Conservation (phyloP, 2,329 filamentous ascomycete species). For the Chrysoporthe austroafricana region DNA sequence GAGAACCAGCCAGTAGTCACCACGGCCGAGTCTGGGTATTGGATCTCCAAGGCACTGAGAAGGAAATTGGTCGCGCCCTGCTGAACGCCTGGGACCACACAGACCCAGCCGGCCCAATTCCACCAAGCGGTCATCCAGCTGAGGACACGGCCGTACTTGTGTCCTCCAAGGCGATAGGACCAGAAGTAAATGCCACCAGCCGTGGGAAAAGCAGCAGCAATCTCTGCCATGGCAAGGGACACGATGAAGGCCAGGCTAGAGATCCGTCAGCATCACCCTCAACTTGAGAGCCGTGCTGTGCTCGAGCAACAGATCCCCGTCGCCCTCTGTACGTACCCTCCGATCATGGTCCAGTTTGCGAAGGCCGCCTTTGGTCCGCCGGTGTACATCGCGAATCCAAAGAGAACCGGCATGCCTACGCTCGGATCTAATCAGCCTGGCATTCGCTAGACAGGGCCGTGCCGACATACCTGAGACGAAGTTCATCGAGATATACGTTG, state of each 20-base stretch:
- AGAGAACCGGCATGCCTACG: conserved; percentile 44
- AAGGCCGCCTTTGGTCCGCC: conserved; percentile 44
- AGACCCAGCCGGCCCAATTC: conserved; percentile 43
- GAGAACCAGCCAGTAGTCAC: conserved; percentile 42
- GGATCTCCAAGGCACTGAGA: conserved; percentile 43
- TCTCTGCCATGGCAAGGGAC: conserved; percentile 43
- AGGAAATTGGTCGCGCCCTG: conserved; percentile 46
- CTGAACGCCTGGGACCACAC: conserved; percentile 44
- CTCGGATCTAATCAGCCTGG: neutral
- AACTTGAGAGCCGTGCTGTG: neutral
- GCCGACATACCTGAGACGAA: conserved; percentile 34
- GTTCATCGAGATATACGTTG: conserved; percentile 44
- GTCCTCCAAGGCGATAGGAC: conserved; percentile 42
- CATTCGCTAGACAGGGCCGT: neutral
- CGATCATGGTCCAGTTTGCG: conserved; percentile 45
- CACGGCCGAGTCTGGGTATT: conserved; percentile 40
- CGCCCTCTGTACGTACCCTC: conserved; percentile 31
- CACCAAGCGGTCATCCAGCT: conserved; percentile 47
- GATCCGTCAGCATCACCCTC: neutral
- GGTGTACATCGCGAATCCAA: conserved; percentile 44
- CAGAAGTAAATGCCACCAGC: conserved; percentile 46
- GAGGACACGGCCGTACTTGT: conserved; percentile 42
- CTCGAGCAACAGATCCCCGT: neutral
- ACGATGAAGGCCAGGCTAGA: conserved; percentile 38
- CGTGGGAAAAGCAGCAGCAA: conserved; percentile 42